These are phyloP conservation scores for Gamsiella multidivaricata DNA, from an alignment of 192 early-diverging fungal species.

Conservation along the genomic window DNA sequence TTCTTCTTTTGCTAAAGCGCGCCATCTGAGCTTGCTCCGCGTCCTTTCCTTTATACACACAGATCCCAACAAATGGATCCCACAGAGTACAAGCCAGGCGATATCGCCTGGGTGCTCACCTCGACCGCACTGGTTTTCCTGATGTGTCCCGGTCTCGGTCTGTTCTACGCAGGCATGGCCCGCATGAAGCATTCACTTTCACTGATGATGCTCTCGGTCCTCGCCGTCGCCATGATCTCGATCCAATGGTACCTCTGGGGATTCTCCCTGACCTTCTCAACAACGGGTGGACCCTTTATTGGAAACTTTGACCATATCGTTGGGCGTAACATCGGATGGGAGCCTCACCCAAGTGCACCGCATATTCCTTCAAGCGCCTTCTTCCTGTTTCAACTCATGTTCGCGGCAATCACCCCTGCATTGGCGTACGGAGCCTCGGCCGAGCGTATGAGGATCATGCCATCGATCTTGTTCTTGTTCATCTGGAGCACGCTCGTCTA, in stretches of 20 bases:
- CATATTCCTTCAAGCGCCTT: slow-evolving; percentile 73
- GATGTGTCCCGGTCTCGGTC: slow-evolving; percentile 80
- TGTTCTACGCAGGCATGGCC: slow-evolving; percentile 83
- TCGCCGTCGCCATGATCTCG: slow-evolving; percentile 78
- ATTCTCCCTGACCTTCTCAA: slow-evolving; percentile 76
- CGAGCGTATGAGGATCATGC: slow-evolving; percentile 78
- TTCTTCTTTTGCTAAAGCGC: background rate
- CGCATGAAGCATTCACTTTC: slow-evolving; percentile 84
- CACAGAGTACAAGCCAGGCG: slow-evolving; percentile 68
- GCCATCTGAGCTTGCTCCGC: slow-evolving; percentile 4
- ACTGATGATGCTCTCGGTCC: slow-evolving; percentile 75
- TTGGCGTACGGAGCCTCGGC: slow-evolving; percentile 77
- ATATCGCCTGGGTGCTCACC: slow-evolving; percentile 81
- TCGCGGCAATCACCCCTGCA: slow-evolving; percentile 78
- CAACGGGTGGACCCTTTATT: slow-evolving; percentile 76
- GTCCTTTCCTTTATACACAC: background rate
- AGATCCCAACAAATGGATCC: slow-evolving; percentile 9
- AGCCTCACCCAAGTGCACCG: slow-evolving; percentile 66
- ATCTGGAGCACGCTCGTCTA: slow-evolving; percentile 80
- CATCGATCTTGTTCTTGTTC: slow-evolving; percentile 72
- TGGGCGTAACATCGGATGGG: slow-evolving; percentile 66
- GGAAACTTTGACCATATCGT: slow-evolving; percentile 74
- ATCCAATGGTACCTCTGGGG: slow-evolving; percentile 82
- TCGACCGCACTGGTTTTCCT: slow-evolving; percentile 77
- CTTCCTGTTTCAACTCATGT: slow-evolving; percentile 85